These are phyloP conservation scores for Dipodascopsis tothii DNA, from an alignment of 805 yeast species.

Conservation along the genomic window DNA sequence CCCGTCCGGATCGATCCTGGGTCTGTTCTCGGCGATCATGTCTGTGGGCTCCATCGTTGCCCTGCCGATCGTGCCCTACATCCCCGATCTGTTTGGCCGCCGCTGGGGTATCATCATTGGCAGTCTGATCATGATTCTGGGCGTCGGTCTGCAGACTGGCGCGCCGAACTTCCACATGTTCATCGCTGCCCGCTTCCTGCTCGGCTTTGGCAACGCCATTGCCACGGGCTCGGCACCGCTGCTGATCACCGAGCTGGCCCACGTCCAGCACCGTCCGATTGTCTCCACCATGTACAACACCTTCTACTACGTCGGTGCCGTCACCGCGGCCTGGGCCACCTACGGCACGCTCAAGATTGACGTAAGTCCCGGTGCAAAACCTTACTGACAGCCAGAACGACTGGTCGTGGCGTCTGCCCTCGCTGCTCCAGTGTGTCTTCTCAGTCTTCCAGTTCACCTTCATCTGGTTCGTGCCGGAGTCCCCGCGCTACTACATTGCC, in stretches of 20 bases:
- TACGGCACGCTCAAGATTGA: slow-evolving; percentile 36
- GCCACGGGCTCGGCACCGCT: slow-evolving; percentile 7
- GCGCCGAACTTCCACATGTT: slow-evolving; percentile 11
- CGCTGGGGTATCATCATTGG: slow-evolving; percentile 29
- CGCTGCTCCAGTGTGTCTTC: slow-evolving; percentile 35
- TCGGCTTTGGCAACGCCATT: slow-evolving; percentile 16
- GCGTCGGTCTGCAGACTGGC: slow-evolving; percentile 13
- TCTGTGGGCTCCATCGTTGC: slow-evolving; percentile 12
- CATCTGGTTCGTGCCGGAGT: slow-evolving; percentile 40
- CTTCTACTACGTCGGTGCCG: slow-evolving; percentile 49
- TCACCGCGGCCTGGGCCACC: slow-evolving; percentile 46
- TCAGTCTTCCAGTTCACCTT: slow-evolving; percentile 32
- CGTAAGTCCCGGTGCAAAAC: slow-evolving; percentile 29
- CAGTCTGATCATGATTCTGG: slow-evolving; percentile 4
- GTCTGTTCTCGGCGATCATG: not conserved
- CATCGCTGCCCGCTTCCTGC: slow-evolving; percentile 13
- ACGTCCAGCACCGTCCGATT: slow-evolving; percentile 21
- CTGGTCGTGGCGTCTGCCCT: slow-evolving; percentile 31
- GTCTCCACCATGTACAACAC: slow-evolving; percentile 43
- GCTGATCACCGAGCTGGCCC: slow-evolving; percentile 14
- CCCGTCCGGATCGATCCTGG: slow-evolving; percentile 38
- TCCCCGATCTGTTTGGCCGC: slow-evolving; percentile 39
- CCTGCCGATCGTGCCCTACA: slow-evolving; percentile 28
- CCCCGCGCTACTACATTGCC: slow-evolving; percentile 41
- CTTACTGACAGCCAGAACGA: no score